Percentiles rank a stretch among this genome's conserved stretches.
Evolutionary conservation across 257 asterid species (phyloP).

Genomic region (Primulina huaijiensis): DNA sequence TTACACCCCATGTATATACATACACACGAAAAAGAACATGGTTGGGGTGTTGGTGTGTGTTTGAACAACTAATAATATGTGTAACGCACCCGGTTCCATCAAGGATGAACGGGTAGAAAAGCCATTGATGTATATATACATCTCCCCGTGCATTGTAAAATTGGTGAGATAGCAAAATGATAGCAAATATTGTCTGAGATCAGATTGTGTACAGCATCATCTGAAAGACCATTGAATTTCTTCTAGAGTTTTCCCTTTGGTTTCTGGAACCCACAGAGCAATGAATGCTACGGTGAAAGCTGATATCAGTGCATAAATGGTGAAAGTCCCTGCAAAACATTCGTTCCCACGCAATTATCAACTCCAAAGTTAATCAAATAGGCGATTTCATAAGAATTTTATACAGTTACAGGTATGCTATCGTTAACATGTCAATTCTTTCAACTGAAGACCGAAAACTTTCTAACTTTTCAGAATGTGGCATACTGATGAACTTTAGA

Average conservation of each 20-base stretch:
- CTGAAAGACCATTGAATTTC: conserved; percentile 67
- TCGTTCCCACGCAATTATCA: not conserved
- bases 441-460: too few relatives aligned
- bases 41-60: too few relatives aligned
- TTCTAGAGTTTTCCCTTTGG: conserved; percentile 86
- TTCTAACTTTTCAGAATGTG: too few relatives aligned
- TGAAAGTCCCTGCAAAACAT: conserved; percentile 65
- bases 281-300: conserved; percentile 58
- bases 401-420: too few relatives aligned
- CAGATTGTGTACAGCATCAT: conserved; percentile 25
- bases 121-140: not conserved
- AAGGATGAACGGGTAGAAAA: not conserved
- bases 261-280: conserved; percentile 78
- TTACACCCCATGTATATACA: not conserved
- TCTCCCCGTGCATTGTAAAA: not conserved
- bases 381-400: too few relatives aligned
- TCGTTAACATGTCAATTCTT: too few relatives aligned
- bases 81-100: not conserved
- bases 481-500: not conserved
- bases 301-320: conserved; percentile 50
- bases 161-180: not conserved
- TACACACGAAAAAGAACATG: too few relatives aligned
- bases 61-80: not conserved
- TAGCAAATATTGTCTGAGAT: not conserved
- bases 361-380: too few relatives aligned